Conservation (phyloP, 139 green algal genomes). For the Chlamydomonas schloesseri region DNA sequence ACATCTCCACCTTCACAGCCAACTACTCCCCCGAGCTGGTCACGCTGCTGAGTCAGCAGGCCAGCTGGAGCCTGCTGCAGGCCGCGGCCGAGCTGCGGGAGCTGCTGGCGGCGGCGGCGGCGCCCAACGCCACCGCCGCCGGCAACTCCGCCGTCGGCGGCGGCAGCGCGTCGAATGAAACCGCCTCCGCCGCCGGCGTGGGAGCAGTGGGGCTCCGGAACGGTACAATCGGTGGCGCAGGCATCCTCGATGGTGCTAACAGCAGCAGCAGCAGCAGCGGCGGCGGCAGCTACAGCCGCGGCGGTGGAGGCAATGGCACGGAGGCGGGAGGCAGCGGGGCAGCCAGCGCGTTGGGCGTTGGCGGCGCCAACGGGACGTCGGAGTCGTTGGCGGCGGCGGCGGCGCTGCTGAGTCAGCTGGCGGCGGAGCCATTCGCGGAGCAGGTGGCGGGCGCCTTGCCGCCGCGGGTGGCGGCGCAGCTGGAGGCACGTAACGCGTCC, state of each 20-base stretch:
- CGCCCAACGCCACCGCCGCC: background rate
- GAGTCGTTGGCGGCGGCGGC: background rate
- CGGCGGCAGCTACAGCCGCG: background rate
- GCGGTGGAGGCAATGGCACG: background rate
- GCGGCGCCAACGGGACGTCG: no score
- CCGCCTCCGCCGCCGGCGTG: background rate
- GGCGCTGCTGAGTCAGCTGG: background rate
- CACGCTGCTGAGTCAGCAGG: conserved; percentile 49
- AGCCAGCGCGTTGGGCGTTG: no score
- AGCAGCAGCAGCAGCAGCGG: background rate
- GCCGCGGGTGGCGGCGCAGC: background rate
- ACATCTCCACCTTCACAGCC: conserved; percentile 43
- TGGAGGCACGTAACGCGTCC: background rate
- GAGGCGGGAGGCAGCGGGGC: background rate
- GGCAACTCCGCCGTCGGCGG: background rate
- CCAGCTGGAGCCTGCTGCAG: conserved; percentile 49
- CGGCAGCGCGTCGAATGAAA: background rate
- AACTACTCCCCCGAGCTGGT: conserved; percentile 47
- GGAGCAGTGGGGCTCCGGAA: no score
- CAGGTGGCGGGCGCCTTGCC: conserved; percentile 11
- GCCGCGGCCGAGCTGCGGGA: conserved; percentile 41
- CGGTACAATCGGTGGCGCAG: no score
- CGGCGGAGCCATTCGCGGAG: background rate
- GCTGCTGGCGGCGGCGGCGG: conserved; percentile 8
- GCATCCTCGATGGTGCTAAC: background rate